Evolutionary conservation across 2,329 filamentous ascomycete genomes (phyloP).

Genomic region (Thelonectria discophora): DNA sequence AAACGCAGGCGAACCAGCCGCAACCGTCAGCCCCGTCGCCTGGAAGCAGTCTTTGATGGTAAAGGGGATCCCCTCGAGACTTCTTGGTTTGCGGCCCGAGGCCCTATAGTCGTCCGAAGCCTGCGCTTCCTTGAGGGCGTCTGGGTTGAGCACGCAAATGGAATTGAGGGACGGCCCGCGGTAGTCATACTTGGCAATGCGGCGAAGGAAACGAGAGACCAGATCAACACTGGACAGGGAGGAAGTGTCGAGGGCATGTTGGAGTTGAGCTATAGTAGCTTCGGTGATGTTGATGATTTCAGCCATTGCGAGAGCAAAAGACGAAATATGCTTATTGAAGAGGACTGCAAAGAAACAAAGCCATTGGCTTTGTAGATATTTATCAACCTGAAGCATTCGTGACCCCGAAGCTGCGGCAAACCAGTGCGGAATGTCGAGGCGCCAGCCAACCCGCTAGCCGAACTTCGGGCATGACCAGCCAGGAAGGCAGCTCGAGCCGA

Average conservation of each 20-base stretch:
- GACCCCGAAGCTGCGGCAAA: slow-evolving; percentile 1
- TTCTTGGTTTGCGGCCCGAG: slow-evolving; percentile 26
- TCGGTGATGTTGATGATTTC: slow-evolving; percentile 21
- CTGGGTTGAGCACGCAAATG: slow-evolving; percentile 39
- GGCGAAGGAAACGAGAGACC: slow-evolving; percentile 37
- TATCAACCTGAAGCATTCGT: neutral
- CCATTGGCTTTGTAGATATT: neutral
- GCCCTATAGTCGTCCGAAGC: slow-evolving; percentile 43
- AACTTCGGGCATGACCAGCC: neutral
- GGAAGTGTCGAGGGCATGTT: slow-evolving; percentile 31
- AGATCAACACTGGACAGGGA: slow-evolving; percentile 41
- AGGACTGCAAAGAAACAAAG: neutral
- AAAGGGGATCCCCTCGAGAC: slow-evolving; percentile 64
- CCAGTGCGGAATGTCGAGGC: slow-evolving; percentile 8
- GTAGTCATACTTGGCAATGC: slow-evolving; percentile 40
- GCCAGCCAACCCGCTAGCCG: neutral
- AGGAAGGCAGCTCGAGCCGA: slow-evolving; percentile 8
- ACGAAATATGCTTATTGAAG: neutral
- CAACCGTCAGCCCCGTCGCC: slow-evolving; percentile 61
- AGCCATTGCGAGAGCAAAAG: neutral
- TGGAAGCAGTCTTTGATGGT: slow-evolving; percentile 68
- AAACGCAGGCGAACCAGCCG: slow-evolving; percentile 64
- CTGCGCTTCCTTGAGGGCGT: slow-evolving; percentile 41
- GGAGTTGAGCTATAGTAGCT: slow-evolving; percentile 39
- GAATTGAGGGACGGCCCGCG: slow-evolving; percentile 39